Evolutionary conservation across 2,329 filamentous ascomycete species (phyloP), one percentile per base, ranked within the genome.

Genomic region (Elsinoe arachidis): DNA sequence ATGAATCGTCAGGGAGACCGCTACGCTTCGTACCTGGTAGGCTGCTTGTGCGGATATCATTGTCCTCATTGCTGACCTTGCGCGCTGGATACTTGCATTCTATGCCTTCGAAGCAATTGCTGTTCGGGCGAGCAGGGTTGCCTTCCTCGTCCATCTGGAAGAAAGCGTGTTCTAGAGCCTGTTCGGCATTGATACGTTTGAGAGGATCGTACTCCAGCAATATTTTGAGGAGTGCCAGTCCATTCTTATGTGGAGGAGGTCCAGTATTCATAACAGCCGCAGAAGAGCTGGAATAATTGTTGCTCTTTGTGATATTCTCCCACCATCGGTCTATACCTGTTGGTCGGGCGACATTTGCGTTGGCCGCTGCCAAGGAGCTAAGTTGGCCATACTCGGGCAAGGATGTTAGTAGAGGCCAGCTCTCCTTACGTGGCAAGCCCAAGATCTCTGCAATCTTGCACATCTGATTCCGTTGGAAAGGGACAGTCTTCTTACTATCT

Each of bases 391-490:
- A 95, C 72, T 99, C 93, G 0, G 90, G 90, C 87, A 96, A 95
- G 38, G 85, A 82, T 1, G 83, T 77, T 1, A 99, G 76, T 26
- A 92, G 79, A 0, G 91, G 89, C 93, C 93, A 99, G 23, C 84
- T 82, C 52, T 95, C 88, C 66, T 92, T 92, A 5, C 82, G 89
- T 0, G 93, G 93, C 63, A 96, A 76, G 30, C 93, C 93, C 76
- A 99, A 86, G 61, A 99, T 90, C 68, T 99, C 93, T 37, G 96
- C 89, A 65, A 99, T 99, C 73, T 96, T 96, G 68, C 93, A 90
- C 92, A 99, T 97, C 74, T 99, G 93, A 66, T 96, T 96, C 12
- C 91, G 83, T 72, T 99, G 93, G 65, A 99, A 99, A 0, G 93
- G 93, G 0, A 97, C 91, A 0, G 88, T 93, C 74, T 97, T 97